Conservation (phyloP, 495 filamentous ascomycete species). For the Talaromyces adpressus region DNA sequence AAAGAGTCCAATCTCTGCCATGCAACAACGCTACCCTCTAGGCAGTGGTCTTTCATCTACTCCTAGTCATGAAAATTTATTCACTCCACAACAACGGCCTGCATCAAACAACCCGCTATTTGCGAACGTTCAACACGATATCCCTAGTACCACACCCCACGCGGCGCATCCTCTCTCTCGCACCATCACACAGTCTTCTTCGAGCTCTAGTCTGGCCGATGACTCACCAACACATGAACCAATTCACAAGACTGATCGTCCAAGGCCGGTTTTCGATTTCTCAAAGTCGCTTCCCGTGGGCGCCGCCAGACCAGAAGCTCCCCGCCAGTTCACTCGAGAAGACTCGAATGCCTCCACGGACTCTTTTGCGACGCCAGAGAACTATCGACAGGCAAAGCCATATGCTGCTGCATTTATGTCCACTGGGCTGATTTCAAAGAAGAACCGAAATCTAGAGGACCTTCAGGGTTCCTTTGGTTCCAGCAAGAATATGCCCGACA, state of each 20-base stretch:
- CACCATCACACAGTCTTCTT: conserved; percentile 77
- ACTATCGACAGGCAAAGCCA: conserved; percentile 77
- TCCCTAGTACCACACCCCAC: conserved; percentile 17
- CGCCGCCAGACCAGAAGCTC: conserved; percentile 42
- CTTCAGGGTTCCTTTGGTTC: conserved; percentile 31
- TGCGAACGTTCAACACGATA: conserved; percentile 12
- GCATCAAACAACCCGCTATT: conserved; percentile 27
- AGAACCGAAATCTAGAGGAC: conserved; percentile 53
- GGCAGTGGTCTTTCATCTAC: conserved; percentile 61
- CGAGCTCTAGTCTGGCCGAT: conserved; percentile 65
- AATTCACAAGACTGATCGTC: conserved; percentile 43
- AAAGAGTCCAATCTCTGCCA: conserved; percentile 25
- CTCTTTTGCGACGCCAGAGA: conserved; percentile 73
- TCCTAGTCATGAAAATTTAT: conserved; percentile 55
- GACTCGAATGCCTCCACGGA: conserved; percentile 39
- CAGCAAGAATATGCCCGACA: conserved; percentile 73
- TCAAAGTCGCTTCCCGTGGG: conserved; percentile 74
- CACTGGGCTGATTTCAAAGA: conserved; percentile 89
- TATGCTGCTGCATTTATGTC: conserved; percentile 85
- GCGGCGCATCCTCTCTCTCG: conserved; percentile 78
- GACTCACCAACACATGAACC: conserved; percentile 68
- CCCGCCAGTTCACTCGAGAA: conserved; percentile 31
- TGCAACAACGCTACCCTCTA: conserved; percentile 64
- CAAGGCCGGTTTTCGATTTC: conserved; percentile 56
- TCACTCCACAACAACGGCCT: conserved; percentile 34